A percentile compares a stretch with the other conserved stretches of the same genome.
These are phyloP conservation scores for Flagelloscypha sp. DNA, from an alignment of 768 basidiomycete genomes.

Conservation along the genomic window DNA sequence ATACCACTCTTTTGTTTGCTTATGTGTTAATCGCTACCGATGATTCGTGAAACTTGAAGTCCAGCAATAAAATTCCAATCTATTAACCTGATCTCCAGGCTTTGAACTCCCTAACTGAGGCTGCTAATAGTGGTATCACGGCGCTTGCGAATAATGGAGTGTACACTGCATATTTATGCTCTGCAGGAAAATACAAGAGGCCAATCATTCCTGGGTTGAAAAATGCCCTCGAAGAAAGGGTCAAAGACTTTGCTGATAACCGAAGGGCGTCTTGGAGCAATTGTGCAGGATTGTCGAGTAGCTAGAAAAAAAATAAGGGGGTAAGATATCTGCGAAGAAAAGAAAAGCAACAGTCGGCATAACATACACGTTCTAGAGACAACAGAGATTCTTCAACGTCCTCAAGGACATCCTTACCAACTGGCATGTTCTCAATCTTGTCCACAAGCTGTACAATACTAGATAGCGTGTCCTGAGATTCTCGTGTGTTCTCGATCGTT, in stretches of 20 bases:
- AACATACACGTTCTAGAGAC: constrained; percentile 63
- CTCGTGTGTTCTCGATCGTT: constrained; percentile 56
- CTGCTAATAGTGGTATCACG: constrained; percentile 72
- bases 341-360: background rate
- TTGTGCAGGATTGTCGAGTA: constrained; percentile 26
- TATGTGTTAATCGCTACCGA: too few species aligned
- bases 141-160: constrained; percentile 91
- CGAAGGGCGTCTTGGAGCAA: constrained; percentile 41
- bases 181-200: constrained; percentile 92
- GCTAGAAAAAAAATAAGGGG: constrained; percentile 19
- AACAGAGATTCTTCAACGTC: constrained; percentile 65
- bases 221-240: constrained; percentile 77
- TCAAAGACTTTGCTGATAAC: constrained; percentile 55
- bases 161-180: constrained; percentile 97
- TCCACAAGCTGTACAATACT: constrained; percentile 81
- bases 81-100: too few species aligned
- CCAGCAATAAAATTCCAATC: too few species aligned
- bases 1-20: too few species aligned
- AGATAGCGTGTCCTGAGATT: constrained; percentile 62
- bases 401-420: constrained; percentile 64
- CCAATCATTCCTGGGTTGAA: constrained; percentile 97
- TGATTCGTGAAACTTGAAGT: too few species aligned
- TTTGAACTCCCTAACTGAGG: constrained; percentile 62
- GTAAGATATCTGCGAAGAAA: background rate
- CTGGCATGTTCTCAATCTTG: constrained; percentile 89